A percentile compares a stretch with the other conserved stretches of the same genome.
These are phyloP conservation scores for Naganishia albida DNA, from an alignment of 1,284 basidiomycete genomes.

Conservation along the genomic window DNA sequence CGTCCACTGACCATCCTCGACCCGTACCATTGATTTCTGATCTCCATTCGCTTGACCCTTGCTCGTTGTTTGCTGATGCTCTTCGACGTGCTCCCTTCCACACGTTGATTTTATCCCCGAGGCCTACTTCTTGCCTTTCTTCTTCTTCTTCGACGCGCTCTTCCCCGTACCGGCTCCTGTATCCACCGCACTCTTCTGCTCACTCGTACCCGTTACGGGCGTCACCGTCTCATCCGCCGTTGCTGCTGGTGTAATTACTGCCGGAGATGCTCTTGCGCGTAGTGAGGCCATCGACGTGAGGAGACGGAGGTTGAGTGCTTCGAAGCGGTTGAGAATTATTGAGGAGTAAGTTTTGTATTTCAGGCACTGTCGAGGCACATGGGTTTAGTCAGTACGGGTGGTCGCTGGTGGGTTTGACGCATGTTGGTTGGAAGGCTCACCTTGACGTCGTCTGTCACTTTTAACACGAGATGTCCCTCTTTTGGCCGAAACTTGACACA, in stretches of 20 bases:
- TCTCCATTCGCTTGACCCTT: too few relatives aligned
- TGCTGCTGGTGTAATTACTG: conserved; percentile 18
- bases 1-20: too few relatives aligned
- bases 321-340: conserved; percentile 91
- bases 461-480: conserved; percentile 80
- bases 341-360: conserved; percentile 93
- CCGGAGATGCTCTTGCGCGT: neutral
- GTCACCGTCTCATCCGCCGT: conserved; percentile 21
- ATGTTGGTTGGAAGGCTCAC: conserved; percentile 58
- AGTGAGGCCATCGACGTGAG: conserved; percentile 36
- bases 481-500: conserved; percentile 81
- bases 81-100: too few relatives aligned
- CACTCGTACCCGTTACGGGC: conserved; percentile 11
- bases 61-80: too few relatives aligned
- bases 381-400: conserved; percentile 7
- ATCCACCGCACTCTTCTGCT: conserved; percentile 14
- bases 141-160: conserved; percentile 39
- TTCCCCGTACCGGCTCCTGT: conserved; percentile 31
- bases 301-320: conserved; percentile 71
- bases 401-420: neutral
- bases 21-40: too few relatives aligned
- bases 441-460: conserved; percentile 82
- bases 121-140: conserved; percentile 39
- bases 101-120: neutral
- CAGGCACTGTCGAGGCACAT: conserved; percentile 65